These are phyloP conservation scores for Nitzschia sp. DNA, from an alignment of 108 stramenopile genomes.

Conservation along the genomic window DNA sequence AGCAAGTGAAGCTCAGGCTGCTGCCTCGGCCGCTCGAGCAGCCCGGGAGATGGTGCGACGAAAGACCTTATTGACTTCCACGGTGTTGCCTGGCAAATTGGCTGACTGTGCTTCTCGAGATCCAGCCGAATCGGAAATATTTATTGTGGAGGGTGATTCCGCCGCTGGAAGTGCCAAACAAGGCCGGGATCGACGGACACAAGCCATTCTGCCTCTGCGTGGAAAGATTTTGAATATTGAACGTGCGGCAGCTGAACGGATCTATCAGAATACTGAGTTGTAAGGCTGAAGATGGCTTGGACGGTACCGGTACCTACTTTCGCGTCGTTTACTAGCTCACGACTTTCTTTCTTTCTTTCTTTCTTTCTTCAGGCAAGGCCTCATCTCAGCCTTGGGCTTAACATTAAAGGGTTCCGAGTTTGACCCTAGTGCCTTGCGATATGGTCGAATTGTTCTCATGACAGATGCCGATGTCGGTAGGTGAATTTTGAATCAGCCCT, in stretches of 20 bases:
- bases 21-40: conserved; percentile 90
- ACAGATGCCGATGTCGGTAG: conserved; percentile 92
- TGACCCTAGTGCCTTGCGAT: conserved; percentile 69
- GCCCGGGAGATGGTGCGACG: conserved; percentile 94
- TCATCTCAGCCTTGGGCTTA: conserved; percentile 91
- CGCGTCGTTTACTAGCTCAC: no score
- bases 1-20: conserved; percentile 85
- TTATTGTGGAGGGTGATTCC: conserved; percentile 95
- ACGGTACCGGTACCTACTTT: no score
- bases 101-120: conserved; percentile 88
- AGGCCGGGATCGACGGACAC: conserved; percentile 89
- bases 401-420: conserved; percentile 89
- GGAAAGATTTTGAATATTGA: conserved; percentile 98
- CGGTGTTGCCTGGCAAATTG: conserved; percentile 92
- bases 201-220: conserved; percentile 92
- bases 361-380: no score
- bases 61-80: conserved; percentile 87
- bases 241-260: conserved; percentile 86
- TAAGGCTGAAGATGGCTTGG: no score
- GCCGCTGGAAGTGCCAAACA: conserved; percentile 96
- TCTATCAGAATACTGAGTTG: conserved; percentile 92
- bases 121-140: conserved; percentile 85
- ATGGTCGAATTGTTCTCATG: conserved; percentile 91
- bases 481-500: no score
- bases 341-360: no score